Evolutionary conservation across 225 moss, liverwort and hornwort species (phyloP).

Genomic region (Bryum argenteum): DNA sequence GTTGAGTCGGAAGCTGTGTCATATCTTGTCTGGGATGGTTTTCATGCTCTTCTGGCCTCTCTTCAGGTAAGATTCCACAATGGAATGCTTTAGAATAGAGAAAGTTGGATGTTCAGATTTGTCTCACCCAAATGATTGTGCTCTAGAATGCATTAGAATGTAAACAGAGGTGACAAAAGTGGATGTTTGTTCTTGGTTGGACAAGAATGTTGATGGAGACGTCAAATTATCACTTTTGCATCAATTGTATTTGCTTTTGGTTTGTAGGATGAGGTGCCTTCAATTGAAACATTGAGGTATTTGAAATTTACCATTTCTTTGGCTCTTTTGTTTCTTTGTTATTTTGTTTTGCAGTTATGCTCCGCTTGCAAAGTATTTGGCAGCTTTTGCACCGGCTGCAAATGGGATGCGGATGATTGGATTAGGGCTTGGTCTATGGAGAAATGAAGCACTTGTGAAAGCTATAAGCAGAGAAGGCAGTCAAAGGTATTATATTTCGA

Average conservation of each 20-base stretch:
- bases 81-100: neutral
- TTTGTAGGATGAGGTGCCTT: no score
- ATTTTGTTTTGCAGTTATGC: conserved; percentile 48
- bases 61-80: conserved; percentile 52
- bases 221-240: no score
- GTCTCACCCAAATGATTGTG: neutral
- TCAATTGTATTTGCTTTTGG: no score
- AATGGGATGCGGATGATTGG: conserved; percentile 71
- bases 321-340: conserved; percentile 4
- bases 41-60: conserved; percentile 87
- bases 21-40: conserved; percentile 70
- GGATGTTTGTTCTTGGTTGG: no score
- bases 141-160: no score
- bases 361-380: conserved; percentile 61
- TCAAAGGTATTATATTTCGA: conserved; percentile 43
- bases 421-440: conserved; percentile 68
- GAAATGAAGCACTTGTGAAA: conserved; percentile 72
- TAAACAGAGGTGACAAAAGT: no score
- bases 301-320: no score
- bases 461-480: conserved; percentile 76
- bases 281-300: no score
- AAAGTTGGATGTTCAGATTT: no score
- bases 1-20: conserved; percentile 82
- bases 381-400: conserved; percentile 68
- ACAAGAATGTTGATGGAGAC: no score